A percentile compares a stretch with the other conserved stretches of the same genome.
These are phyloP conservation scores for Colletotrichum neosansevieriae DNA, from an alignment of 2,329 filamentous ascomycete species.

Conservation along the genomic window DNA sequence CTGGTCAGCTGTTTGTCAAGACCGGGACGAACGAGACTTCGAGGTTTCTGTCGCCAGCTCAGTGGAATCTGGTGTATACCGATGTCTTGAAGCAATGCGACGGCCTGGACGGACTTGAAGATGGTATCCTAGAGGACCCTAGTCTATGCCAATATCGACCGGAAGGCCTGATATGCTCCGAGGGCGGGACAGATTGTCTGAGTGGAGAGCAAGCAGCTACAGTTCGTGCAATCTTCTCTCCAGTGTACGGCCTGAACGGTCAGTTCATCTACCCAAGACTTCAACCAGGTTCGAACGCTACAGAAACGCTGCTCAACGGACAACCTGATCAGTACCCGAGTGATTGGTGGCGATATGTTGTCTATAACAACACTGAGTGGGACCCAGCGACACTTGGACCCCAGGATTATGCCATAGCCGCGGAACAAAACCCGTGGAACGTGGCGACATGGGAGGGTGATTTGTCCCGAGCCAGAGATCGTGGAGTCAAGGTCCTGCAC, in stretches of 20 bases:
- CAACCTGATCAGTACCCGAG: conserved; percentile 18
- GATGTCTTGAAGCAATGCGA: conserved; percentile 62
- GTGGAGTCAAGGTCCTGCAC: conserved; percentile 59
- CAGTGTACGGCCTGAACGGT: conserved; percentile 43
- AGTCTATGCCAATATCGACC: conserved; percentile 47
- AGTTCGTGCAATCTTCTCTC: conserved; percentile 49
- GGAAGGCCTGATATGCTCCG: conserved; percentile 51
- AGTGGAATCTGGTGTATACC: conserved; percentile 37
- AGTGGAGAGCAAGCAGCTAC: conserved; percentile 47
- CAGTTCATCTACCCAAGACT: conserved; percentile 55
- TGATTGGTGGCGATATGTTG: conserved; percentile 46
- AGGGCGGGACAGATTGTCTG: conserved; percentile 52
- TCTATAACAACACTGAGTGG: conserved; percentile 45
- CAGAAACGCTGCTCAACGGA: conserved; percentile 13
- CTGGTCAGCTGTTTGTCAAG: conserved; percentile 55
- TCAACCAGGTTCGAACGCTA: conserved; percentile 58
- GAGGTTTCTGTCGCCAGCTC: conserved; percentile 44
- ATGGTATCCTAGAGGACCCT: conserved; percentile 56
- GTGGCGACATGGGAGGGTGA: conserved; percentile 55
- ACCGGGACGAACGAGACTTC: conserved; percentile 58
- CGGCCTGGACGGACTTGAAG: conserved; percentile 58
- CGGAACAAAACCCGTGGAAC: conserved; percentile 51
- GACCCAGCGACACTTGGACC: conserved; percentile 7
- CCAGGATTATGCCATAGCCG: conserved; percentile 39
- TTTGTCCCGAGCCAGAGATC: conserved; percentile 52